These are phyloP conservation scores for Penicillium sp. DNA, from an alignment of 2,329 filamentous ascomycete genomes.

Conservation along the genomic window DNA sequence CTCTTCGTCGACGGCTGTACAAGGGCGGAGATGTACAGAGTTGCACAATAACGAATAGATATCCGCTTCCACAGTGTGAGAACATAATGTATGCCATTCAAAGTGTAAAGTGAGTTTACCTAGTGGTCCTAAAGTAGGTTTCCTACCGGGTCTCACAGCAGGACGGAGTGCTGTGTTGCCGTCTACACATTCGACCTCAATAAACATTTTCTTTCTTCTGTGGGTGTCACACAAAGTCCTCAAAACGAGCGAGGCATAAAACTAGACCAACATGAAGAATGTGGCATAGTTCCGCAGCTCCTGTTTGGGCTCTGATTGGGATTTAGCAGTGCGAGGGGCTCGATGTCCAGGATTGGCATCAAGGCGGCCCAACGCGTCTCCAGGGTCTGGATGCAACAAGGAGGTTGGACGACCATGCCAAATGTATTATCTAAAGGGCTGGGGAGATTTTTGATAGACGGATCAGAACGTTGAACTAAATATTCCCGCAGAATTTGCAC, in stretches of 20 bases:
- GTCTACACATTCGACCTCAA: conserved; percentile 24
- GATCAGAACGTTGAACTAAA: neutral
- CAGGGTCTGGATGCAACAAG: conserved; percentile 12
- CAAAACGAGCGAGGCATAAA: conserved; percentile 3
- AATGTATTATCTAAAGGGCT: conserved; percentile 5
- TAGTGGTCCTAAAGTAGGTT: neutral
- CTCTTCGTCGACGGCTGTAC: conserved; percentile 21
- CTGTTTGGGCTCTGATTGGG: conserved; percentile 2
- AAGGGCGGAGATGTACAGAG: conserved; percentile 22
- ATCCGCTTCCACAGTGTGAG: neutral
- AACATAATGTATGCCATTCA: conserved; percentile 13
- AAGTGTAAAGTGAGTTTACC: conserved; percentile 14
- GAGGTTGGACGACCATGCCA: neutral
- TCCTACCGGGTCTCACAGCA: conserved; percentile 24
- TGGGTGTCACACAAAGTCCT: conserved; percentile 18
- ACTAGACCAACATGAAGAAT: conserved; percentile 3
- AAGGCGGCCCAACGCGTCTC: neutral
- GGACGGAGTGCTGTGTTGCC: conserved; percentile 22
- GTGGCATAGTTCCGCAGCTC: conserved; percentile 22
- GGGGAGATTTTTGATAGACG: neutral
- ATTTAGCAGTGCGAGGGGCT: conserved; percentile 3
- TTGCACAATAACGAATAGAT: conserved; percentile 18
- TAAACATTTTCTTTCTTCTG: conserved; percentile 3
- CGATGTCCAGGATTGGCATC: conserved; percentile 1
- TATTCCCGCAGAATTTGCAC: neutral